These are phyloP conservation scores for Cryptosporidium viatorum DNA, from an alignment of 169 alveolate species.

Conservation along the genomic window DNA sequence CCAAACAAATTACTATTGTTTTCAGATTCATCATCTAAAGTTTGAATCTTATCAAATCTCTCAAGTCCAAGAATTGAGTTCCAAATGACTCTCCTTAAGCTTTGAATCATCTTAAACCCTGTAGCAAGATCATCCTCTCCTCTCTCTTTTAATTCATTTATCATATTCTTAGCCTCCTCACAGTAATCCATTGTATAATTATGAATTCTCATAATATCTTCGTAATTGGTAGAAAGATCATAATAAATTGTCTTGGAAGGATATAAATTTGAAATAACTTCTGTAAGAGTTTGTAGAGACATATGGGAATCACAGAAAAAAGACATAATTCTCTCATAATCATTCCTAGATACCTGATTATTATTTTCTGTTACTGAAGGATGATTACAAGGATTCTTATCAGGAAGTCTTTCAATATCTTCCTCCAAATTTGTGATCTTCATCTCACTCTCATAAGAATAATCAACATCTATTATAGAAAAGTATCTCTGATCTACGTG, in stretches of 20 bases:
- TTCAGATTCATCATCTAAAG: neutral
- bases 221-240: neutral
- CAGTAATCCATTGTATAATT: slow-evolving; percentile 18
- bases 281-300: neutral
- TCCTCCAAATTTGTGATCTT: slow-evolving; percentile 20
- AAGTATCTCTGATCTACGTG: slow-evolving; percentile 29
- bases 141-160: neutral
- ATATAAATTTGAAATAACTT: neutral
- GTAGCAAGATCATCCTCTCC: neutral
- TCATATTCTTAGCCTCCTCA: neutral
- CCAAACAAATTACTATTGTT: neutral
- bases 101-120: slow-evolving; percentile 5
- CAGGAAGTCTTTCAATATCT: slow-evolving; percentile 41
- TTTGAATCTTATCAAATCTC: neutral
- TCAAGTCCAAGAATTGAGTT: slow-evolving; percentile 20
- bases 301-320: neutral
- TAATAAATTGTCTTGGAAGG: slow-evolving; percentile 1
- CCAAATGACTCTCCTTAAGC: slow-evolving; percentile 13
- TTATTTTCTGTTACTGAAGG: slow-evolving; percentile 39
- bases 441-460: slow-evolving; percentile 53
- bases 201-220: slow-evolving; percentile 14
- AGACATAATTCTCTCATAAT: slow-evolving; percentile 7
- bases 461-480: slow-evolving; percentile 39
- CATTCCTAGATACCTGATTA: slow-evolving; percentile 21
- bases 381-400: slow-evolving; percentile 48